A percentile compares a stretch with the other conserved stretches of the same genome.
phyloP scores from a whole-genome alignment of 23 red algal genomes.

The Gracilaria domingensis region DNA sequence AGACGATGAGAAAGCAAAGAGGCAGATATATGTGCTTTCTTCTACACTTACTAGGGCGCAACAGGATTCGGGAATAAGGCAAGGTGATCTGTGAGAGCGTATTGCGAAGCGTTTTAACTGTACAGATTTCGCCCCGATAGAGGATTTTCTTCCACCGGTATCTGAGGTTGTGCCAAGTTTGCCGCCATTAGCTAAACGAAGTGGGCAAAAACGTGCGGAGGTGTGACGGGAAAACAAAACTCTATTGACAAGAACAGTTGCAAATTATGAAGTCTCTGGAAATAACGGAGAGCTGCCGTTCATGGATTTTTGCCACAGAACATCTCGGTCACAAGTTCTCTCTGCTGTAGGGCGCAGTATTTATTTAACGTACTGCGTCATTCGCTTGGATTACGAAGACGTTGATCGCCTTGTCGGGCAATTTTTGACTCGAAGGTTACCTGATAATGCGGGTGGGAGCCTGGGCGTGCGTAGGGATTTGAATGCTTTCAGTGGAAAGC shows the following conservation, averaged over 20 bases:
- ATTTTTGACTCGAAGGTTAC: background rate
- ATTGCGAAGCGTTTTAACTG: background rate
- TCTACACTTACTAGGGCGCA: background rate
- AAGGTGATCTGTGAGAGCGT: background rate
- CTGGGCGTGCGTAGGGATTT: background rate
- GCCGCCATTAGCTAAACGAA: background rate
- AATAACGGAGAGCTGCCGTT: conserved; percentile 3
- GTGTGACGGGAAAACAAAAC: background rate
- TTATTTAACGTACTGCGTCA: background rate
- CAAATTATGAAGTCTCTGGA: background rate
- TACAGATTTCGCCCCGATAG: background rate
- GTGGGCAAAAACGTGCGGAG: background rate
- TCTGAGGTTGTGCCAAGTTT: background rate
- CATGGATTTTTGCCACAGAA: background rate
- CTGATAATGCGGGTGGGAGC: background rate
- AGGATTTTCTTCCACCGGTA: background rate
- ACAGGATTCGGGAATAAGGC: background rate
- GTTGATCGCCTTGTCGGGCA: background rate
- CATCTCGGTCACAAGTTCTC: background rate
- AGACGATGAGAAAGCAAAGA: background rate
- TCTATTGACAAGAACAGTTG: background rate
- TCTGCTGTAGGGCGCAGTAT: background rate
- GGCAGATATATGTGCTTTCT: background rate
- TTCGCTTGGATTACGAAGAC: background rate
- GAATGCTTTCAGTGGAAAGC: background rate